Evolutionary conservation across 148 eudicot species (phyloP).

Genomic region (Polygonum maritimum): DNA sequence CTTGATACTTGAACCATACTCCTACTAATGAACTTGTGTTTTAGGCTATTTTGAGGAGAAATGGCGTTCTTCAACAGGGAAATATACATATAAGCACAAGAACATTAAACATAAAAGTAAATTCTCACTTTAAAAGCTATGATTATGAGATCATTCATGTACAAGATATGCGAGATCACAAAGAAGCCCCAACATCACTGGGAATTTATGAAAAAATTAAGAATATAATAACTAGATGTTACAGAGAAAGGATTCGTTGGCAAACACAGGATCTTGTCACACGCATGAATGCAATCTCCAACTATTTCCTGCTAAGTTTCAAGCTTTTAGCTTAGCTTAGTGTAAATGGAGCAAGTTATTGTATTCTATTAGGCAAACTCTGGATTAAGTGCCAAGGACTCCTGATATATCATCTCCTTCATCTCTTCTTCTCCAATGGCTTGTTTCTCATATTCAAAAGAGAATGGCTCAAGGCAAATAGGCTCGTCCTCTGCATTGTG

Average conservation of each 20-base stretch:
- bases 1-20: too few relatives aligned
- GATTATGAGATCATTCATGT: neutral
- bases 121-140: neutral
- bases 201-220: neutral
- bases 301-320: neutral
- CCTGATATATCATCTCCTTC: slow-evolving; percentile 85
- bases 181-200: neutral
- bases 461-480: slow-evolving; percentile 50
- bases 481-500: slow-evolving; percentile 83
- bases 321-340: neutral
- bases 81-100: neutral
- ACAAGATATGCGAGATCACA: too few relatives aligned
- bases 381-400: slow-evolving; percentile 62
- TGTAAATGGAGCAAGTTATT: neutral
- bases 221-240: neutral
- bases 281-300: neutral
- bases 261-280: neutral
- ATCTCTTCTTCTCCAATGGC: slow-evolving; percentile 71
- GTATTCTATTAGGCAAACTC: slow-evolving; percentile 23
- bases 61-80: neutral
- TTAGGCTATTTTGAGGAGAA: neutral
- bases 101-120: neutral
- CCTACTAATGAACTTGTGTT: too few relatives aligned
- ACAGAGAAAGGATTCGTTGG: neutral
- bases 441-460: slow-evolving; percentile 81